Evolutionary conservation across 768 basidiomycete genomes (phyloP).

Genomic region (Agaricus bisporus): DNA sequence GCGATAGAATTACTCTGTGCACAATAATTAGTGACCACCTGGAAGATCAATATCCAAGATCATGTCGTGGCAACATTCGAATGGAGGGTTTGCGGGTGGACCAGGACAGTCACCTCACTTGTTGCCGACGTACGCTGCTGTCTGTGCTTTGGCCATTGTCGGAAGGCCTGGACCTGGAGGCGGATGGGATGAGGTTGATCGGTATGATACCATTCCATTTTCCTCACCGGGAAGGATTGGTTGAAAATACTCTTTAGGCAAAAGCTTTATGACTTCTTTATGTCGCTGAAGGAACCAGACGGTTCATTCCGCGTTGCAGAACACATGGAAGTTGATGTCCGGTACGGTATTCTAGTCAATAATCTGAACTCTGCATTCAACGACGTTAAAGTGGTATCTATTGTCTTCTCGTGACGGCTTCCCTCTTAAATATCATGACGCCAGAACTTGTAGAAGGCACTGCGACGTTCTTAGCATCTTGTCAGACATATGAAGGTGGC

Average conservation of each 20-base stretch:
- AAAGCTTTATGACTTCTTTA: constrained; percentile 82
- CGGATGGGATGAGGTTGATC: constrained; percentile 84
- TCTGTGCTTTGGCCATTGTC: constrained; percentile 78
- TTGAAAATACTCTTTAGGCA: constrained; percentile 32
- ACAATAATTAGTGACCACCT: background rate
- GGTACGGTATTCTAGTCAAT: constrained; percentile 39
- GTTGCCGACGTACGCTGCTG: constrained; percentile 83
- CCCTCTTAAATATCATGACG: constrained; percentile 80
- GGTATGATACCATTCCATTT: constrained; percentile 35
- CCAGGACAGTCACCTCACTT: constrained; percentile 85
- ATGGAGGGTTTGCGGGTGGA: constrained; percentile 91
- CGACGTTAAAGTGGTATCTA: constrained; percentile 73
- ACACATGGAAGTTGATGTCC: constrained; percentile 89
- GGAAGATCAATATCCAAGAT: constrained; percentile 75
- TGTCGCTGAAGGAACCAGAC: constrained; percentile 87
- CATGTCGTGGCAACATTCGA: constrained; percentile 73
- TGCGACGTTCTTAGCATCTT: constrained; percentile 75
- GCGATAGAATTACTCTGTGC: constrained; percentile 5
- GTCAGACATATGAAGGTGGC: constrained; percentile 97
- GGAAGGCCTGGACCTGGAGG: constrained; percentile 67
- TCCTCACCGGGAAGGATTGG: background rate
- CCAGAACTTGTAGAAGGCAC: constrained; percentile 79
- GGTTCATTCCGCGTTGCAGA: constrained; percentile 89
- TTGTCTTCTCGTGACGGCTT: constrained; percentile 80
- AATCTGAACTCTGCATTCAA: background rate